Evolutionary conservation across 345 rosid genomes (phyloP).

Genomic region (Hibiscus tridactylites): DNA sequence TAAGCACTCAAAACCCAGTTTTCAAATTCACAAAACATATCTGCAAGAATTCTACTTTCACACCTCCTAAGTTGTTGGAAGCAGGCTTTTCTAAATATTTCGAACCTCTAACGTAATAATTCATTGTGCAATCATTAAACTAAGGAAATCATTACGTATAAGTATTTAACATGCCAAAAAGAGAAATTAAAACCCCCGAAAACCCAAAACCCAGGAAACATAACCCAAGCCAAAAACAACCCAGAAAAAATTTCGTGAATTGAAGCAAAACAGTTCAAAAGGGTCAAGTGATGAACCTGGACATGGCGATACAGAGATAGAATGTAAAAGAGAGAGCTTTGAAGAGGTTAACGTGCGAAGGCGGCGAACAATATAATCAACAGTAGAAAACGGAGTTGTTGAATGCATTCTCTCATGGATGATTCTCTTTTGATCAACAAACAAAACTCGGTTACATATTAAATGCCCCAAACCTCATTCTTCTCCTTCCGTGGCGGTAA

Average conservation of each 20-base stretch:
- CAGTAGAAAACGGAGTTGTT: neutral
- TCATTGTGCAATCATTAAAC: neutral
- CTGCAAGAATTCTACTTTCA: neutral
- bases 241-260: neutral
- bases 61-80: neutral
- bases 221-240: neutral
- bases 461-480: neutral
- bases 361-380: neutral
- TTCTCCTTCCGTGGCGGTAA: neutral
- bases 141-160: neutral
- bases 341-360: neutral
- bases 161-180: neutral
- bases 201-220: neutral
- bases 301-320: constrained; percentile 37
- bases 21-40: neutral
- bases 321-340: neutral
- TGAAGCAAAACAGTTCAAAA: neutral
- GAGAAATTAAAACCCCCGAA: neutral
- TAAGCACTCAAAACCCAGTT: neutral
- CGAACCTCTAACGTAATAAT: neutral
- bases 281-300: constrained; percentile 26
- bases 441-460: neutral
- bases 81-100: neutral
- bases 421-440: neutral
- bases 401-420: constrained; percentile 43